Conservation (phyloP, 2,329 filamentous ascomycete species). For the Fusarium chuoi region DNA sequence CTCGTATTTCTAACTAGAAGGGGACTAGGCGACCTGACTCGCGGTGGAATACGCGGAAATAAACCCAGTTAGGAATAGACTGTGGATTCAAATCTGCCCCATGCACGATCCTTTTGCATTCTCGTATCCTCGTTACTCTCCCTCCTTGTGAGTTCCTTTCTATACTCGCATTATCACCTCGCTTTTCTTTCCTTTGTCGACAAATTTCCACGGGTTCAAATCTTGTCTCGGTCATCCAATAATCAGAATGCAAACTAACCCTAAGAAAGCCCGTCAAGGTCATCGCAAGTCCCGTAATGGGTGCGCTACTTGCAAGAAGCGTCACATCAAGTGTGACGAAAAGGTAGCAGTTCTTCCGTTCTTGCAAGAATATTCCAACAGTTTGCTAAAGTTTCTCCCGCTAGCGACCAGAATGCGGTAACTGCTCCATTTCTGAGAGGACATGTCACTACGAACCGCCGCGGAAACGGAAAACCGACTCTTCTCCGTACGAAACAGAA, state of each 20-base stretch:
- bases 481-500: neutral
- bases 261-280: conserved; percentile 6
- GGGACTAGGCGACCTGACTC: neutral
- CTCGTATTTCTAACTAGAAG: neutral
- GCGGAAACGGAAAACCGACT: neutral
- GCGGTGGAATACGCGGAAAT: neutral
- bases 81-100: neutral
- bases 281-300: conserved; percentile 31
- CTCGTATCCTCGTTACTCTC: neutral
- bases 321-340: conserved; percentile 31
- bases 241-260: neutral
- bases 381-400: too few species aligned
- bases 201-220: neutral
- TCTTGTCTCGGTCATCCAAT: neutral
- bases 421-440: conserved; percentile 12
- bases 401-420: conserved; percentile 6
- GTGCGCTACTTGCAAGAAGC: conserved; percentile 20
- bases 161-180: neutral
- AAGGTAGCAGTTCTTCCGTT: neutral
- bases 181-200: neutral
- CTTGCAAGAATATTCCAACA: too few species aligned
- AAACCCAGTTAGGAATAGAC: neutral
- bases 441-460: neutral
- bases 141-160: neutral
- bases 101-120: neutral